Conservation (phyloP, 768 basidiomycete genomes). For the Cyathus striatus region DNA sequence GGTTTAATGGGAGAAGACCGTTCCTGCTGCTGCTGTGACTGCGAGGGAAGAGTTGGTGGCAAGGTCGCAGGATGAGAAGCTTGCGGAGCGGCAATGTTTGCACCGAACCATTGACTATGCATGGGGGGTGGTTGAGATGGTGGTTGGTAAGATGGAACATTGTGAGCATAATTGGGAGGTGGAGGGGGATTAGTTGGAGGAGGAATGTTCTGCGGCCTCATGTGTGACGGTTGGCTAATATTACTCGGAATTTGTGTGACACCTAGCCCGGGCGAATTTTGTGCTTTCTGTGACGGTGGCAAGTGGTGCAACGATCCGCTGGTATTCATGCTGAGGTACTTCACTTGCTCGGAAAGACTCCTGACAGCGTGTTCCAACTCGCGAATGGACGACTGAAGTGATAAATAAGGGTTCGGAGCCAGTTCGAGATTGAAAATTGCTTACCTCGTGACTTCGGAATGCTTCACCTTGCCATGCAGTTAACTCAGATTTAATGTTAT, state of each 20-base stretch:
- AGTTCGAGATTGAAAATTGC: constrained; percentile 11
- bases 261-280: constrained; percentile 34
- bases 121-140: constrained; percentile 30
- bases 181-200: constrained; percentile 32
- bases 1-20: constrained; percentile 49
- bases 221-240: constrained; percentile 27
- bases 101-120: constrained; percentile 57
- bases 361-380: constrained; percentile 80
- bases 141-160: constrained; percentile 29
- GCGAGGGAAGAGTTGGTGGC: constrained; percentile 50
- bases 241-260: constrained; percentile 30
- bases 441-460: constrained; percentile 73
- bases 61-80: constrained; percentile 76
- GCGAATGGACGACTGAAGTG: constrained; percentile 59
- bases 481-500: constrained; percentile 74
- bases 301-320: constrained; percentile 33
- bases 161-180: constrained; percentile 32
- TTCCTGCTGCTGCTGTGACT: constrained; percentile 31
- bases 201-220: constrained; percentile 37
- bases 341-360: constrained; percentile 74
- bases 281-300: constrained; percentile 32
- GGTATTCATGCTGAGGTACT: constrained; percentile 63
- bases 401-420: constrained; percentile 7
- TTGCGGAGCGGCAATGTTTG: constrained; percentile 72
- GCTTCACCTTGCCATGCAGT: constrained; percentile 79